Evolutionary conservation across 2,329 filamentous ascomycete genomes (phyloP).

Genomic region (Domatiomyces globalis): DNA sequence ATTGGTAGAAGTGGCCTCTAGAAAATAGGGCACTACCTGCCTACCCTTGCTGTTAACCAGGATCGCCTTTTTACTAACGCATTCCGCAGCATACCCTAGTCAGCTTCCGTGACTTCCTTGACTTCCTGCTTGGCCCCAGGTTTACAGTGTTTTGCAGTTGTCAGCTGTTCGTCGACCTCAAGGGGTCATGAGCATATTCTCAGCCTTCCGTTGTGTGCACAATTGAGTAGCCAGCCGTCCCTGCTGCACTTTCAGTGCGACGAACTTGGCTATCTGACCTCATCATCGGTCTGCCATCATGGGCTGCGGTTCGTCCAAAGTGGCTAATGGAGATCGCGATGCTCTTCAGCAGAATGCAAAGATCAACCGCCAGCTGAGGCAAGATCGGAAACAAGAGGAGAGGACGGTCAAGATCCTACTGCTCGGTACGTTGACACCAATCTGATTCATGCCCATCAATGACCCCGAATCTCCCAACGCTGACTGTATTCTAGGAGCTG

Average conservation of each 20-base stretch:
- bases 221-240: not conserved
- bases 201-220: not conserved
- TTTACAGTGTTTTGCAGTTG: not conserved
- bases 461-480: constrained; percentile 3
- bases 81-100: not conserved
- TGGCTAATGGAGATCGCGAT: constrained; percentile 28
- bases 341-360: constrained; percentile 39
- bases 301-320: constrained; percentile 33
- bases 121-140: not conserved
- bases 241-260: not conserved
- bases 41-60: not conserved
- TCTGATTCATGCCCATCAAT: not conserved
- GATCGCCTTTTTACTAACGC: not conserved
- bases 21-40: not conserved
- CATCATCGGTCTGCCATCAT: constrained; percentile 20
- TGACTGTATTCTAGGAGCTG: constrained; percentile 51
- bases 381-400: constrained; percentile 73
- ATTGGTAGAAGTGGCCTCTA: not conserved
- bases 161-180: not conserved
- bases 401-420: constrained; percentile 89
- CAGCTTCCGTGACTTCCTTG: not conserved
- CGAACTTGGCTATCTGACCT: not conserved
- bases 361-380: constrained; percentile 72
- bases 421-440: constrained; percentile 49
- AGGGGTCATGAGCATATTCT: not conserved